Evolutionary conservation across 805 yeast species (phyloP), one percentile per base, ranked within the genome.

Genomic region (Candida takata): DNA sequence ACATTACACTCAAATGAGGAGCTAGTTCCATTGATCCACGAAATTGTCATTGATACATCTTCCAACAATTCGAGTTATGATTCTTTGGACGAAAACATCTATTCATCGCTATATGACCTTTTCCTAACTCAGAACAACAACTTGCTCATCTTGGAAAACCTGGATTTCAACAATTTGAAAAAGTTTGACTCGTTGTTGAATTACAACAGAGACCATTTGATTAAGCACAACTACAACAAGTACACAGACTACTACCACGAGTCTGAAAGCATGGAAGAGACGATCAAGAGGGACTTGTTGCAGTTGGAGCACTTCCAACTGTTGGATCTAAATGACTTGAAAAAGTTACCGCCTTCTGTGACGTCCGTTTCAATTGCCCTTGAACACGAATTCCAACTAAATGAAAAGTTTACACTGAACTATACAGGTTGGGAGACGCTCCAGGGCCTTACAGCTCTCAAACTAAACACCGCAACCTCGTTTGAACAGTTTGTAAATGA

Each of bases 31-130:
- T 34, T 42, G 31, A 37, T 54, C 23, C 37, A 40, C 15, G 53
- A 52, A 34, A 49, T 54, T n/a, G 38, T 51, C 16, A 52, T 55
- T 33, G 51, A 49, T 21, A 54, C 60, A 0, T 49, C 55, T 7
- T 42, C 53, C 1, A 42, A 46, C 25, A 41, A 38, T 17, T 24
- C 36, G 34, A 39, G 54, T 16, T 50, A 51, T 35, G 56, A 53
- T 29, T 43, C 49, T 6, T 38, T 52, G 11, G 26, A 21, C 17
- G 40, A 37, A 8, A 49, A 52, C 27, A 39, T 50, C 13, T 53
- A 49, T 29, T 45, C 42, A 9, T 43, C 55, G 0, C 26, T 53
- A 12, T 53, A 53, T 29, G 58, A 53, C 19, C 31, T 53, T 10
- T 50, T 53, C 34, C 31, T 53, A 29, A 53, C 52, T 2, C 48